Conservation (phyloP, 495 filamentous ascomycete genomes). For the Aspergillus bertholletiae region DNA sequence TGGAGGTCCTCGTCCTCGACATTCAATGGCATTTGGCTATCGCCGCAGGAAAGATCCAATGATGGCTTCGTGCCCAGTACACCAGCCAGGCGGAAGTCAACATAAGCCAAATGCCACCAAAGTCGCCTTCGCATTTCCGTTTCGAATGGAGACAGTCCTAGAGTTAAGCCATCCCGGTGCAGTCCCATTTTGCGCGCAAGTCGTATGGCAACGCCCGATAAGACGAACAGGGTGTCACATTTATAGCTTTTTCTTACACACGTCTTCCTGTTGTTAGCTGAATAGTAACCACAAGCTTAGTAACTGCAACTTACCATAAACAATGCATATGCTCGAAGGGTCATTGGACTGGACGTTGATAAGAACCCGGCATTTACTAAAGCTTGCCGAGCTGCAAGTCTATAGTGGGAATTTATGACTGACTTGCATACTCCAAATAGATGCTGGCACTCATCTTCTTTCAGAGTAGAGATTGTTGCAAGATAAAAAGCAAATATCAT, state of each 20-base stretch:
- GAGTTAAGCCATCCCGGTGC: slow-evolving; percentile 55
- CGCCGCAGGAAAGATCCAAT: not conserved
- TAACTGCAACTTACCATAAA: slow-evolving; percentile 43
- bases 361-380: slow-evolving; percentile 66
- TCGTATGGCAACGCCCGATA: slow-evolving; percentile 63
- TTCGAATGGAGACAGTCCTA: slow-evolving; percentile 62
- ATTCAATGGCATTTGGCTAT: not conserved
- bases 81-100: slow-evolving; percentile 42
- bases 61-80: not conserved
- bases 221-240: slow-evolving; percentile 52
- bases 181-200: slow-evolving; percentile 58
- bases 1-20: not conserved
- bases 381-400: slow-evolving; percentile 66
- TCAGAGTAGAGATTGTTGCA: slow-evolving; percentile 59
- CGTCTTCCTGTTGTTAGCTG: slow-evolving; percentile 4
- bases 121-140: slow-evolving; percentile 63
- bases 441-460: slow-evolving; percentile 20
- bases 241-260: slow-evolving; percentile 49
- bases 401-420: slow-evolving; percentile 54
- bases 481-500: slow-evolving; percentile 74
- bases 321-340: slow-evolving; percentile 66
- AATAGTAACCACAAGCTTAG: not conserved
- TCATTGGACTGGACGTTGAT: slow-evolving; percentile 59
- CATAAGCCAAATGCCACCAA: slow-evolving; percentile 68
- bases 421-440: slow-evolving; percentile 9